phyloP scores from a whole-genome alignment of 108 stramenopile genomes.

The Tribonema minus region DNA sequence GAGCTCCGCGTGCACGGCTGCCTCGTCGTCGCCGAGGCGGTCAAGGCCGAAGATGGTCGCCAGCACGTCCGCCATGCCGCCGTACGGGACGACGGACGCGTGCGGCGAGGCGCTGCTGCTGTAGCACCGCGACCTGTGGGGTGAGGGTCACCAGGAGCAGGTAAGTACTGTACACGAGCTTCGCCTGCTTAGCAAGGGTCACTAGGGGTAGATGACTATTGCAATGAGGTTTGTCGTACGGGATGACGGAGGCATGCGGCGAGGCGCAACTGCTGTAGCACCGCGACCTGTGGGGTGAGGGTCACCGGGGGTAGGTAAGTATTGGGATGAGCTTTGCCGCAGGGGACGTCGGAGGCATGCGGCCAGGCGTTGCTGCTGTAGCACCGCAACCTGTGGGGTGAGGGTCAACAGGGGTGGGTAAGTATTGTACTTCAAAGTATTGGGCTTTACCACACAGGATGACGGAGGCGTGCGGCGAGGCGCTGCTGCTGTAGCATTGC shows the following conservation, averaged over 20 bases:
- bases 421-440: not conserved
- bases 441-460: not conserved
- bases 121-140: not conserved
- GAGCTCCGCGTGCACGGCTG: not conserved
- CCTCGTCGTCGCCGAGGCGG: slow-evolving; percentile 14
- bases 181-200: slow-evolving; percentile 15
- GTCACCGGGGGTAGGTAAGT: too few species aligned
- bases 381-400: not conserved
- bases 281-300: not conserved
- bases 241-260: not conserved
- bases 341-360: not conserved
- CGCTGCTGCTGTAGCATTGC: not conserved
- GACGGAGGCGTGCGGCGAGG: not conserved
- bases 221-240: slow-evolving; percentile 7
- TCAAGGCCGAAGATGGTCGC: slow-evolving; percentile 16
- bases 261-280: slow-evolving; percentile 3
- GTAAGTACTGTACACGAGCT: not conserved
- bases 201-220: slow-evolving; percentile 7
- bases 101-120: slow-evolving; percentile 1
- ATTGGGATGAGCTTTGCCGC: slow-evolving; percentile 1
- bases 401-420: too few species aligned
- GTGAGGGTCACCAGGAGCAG: not conserved
- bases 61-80: slow-evolving; percentile 17
- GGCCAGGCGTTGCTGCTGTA: slow-evolving; percentile 3
- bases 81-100: not conserved